phyloP scores from a whole-genome alignment of 192 early-diverging fungal genomes.

The Pilaira anomala region DNA sequence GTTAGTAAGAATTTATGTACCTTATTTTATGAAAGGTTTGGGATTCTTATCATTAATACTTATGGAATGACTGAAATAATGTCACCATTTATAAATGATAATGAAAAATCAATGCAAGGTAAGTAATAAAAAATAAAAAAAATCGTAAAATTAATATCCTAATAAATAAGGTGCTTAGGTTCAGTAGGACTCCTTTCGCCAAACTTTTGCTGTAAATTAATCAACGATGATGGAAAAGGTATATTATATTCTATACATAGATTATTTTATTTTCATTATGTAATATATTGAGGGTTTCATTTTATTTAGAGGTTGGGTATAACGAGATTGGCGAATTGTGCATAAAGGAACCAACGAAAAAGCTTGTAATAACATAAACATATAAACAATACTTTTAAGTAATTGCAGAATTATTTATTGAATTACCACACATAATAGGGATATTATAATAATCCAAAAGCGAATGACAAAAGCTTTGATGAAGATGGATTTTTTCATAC shows the following conservation, averaged over 20 bases:
- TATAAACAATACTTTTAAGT: too few species aligned
- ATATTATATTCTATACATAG: too few species aligned
- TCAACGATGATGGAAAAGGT: constrained; percentile 48
- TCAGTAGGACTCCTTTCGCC: constrained; percentile 37
- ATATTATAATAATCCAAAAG: constrained; percentile 44
- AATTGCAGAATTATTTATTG: too few species aligned
- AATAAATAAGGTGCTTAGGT: too few species aligned
- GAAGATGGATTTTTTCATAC: constrained; percentile 55
- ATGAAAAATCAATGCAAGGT: neutral
- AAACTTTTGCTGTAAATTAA: constrained; percentile 36
- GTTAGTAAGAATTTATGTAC: neutral
- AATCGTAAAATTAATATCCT: too few species aligned
- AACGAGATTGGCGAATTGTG: constrained; percentile 54
- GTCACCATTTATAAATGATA: neutral
- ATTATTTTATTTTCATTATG: too few species aligned
- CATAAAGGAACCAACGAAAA: constrained; percentile 40
- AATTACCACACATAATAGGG: neutral
- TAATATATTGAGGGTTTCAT: too few species aligned
- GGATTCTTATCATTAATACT: neutral
- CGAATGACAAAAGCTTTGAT: constrained; percentile 40
- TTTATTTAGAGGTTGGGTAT: constrained; percentile 23
- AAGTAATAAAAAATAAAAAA: too few species aligned
- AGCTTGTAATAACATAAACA: constrained; percentile 7
- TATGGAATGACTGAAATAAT: constrained; percentile 9
- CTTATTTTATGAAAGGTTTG: neutral